Base-by-base conservation (phyloP, 78 protist genomes). In the Dictyostelium brefeldianum region DNA sequence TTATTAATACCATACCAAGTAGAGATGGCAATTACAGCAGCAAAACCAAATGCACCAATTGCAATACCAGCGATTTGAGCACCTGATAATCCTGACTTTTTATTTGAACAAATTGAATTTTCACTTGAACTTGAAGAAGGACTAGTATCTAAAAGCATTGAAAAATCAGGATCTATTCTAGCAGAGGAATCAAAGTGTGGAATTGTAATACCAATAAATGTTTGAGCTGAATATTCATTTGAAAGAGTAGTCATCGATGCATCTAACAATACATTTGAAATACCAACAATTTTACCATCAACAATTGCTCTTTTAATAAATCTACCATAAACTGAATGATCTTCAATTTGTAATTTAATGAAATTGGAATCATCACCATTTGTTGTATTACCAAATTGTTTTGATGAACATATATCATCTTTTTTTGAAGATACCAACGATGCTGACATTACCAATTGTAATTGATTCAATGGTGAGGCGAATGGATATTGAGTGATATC, bases 371-470 rank as follows among this genome's bases (percentile, higher is more conserved):
- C 18, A 59, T 59, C 69, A 11, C 50, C 14, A 31, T 11, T 20
- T 31, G 75, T 67, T 6, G 75, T 67, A n/a, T 67, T 29, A 67
- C 75, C 75, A 67, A 12, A 29, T 8, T 67, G 43, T 31, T 11
- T 10, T 0, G 8, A 6, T 1, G 46, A 29, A 29, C 73, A n/a
- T 11, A 8, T 20, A 36, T 36, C 43, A 15, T 8, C 4, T 0
- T 0, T 27, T 4, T 41, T 10, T 22, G 15, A 10, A 3, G 74
- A 65, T 9, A 9, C 56, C 14, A 64, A 50, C 10, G 36, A 15
- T 6, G 79, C 50, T 0, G 56, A 69, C 89, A 81, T 81, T 27
- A 65, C 51, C 1, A 81, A 25, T 69, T 81, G 79, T 10, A 81
- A 18, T 4, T 10, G 46, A 18, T 81, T 81, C 4, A 81, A 50